These are phyloP conservation scores for Cladosporium sp. DNA, from an alignment of 2,329 filamentous ascomycete genomes.

Conservation along the genomic window DNA sequence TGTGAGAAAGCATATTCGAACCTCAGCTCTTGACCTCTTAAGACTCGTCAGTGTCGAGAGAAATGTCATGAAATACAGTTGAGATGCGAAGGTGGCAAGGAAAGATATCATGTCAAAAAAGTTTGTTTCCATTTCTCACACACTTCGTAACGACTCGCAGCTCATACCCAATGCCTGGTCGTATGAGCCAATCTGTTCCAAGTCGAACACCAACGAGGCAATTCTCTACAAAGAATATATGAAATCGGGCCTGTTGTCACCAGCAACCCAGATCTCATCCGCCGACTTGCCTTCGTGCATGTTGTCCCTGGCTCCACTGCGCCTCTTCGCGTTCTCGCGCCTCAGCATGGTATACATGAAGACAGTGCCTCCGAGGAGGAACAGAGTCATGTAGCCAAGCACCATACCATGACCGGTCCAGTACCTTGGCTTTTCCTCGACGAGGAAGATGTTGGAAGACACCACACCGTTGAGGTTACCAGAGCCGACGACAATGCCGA, in stretches of 20 bases:
- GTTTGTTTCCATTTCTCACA: too few relatives aligned
- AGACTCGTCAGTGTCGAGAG: too few relatives aligned
- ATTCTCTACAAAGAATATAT: slow-evolving; percentile 23
- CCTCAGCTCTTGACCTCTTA: not conserved
- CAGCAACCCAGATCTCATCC: slow-evolving; percentile 60
- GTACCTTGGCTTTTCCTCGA: slow-evolving; percentile 20
- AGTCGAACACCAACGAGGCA: not conserved
- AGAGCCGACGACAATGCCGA: slow-evolving; percentile 85
- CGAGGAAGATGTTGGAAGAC: slow-evolving; percentile 71
- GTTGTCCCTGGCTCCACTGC: slow-evolving; percentile 60
- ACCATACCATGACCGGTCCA: slow-evolving; percentile 68
- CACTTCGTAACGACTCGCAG: too few relatives aligned
- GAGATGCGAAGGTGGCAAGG: too few relatives aligned
- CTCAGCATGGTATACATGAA: slow-evolving; percentile 59
- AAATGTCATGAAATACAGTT: too few relatives aligned
- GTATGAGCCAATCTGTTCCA: too few relatives aligned
- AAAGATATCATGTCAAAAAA: too few relatives aligned
- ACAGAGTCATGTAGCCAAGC: slow-evolving; percentile 67
- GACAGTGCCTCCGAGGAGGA: slow-evolving; percentile 65
- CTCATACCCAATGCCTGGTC: too few relatives aligned
- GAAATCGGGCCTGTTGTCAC: slow-evolving; percentile 55
- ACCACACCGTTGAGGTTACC: slow-evolving; percentile 88
- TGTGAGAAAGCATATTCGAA: slow-evolving; percentile 3
- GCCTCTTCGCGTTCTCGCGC: slow-evolving; percentile 66
- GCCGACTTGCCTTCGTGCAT: slow-evolving; percentile 61